Evolutionary conservation across 305 asterid genomes (phyloP), one percentile per base, ranked within the genome.

Genomic region (Fraxinus greggii): DNA sequence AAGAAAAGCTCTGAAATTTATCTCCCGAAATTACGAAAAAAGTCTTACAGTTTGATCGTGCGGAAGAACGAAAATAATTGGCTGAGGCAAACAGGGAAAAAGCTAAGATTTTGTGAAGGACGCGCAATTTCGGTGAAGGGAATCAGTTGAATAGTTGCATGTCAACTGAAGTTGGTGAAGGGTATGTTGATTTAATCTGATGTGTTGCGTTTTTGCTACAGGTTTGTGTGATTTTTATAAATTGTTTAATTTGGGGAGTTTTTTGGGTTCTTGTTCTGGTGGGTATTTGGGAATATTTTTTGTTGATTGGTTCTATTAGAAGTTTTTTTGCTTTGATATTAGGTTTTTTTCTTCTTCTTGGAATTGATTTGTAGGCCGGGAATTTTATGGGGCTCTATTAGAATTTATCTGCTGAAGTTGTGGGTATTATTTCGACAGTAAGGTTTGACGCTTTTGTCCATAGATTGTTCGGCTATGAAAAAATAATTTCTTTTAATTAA

Each of bases 161-260:
- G 48, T 26, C 80, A 35, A 13, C 77, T 19, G 81, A 78, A 81
- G 23, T 45, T 51, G 31, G 70, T 79, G 80, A 78, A 78, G 83
- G 89, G 93, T 88, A 79, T 8, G 88, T 40, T 79, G n/a, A 61
- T 76, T 35, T 76, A 51, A 69, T 40, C 33, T 4, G 3, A 13
- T 5, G 7, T 19, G 4, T 7, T 48, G 15, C 1, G 3, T 29
- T 69, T 48, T 77, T 4, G 28, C 63, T 15, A n/a, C 0, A 4
- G 6, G 3, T 19, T 33, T 1, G 0, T 21, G 19, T 26, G 63
- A 21, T 24, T 5, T 61, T 2, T 40, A 26, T 33, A 4, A 33
- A 3, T 33, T 78, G 21, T 12, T 59, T 8, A 10, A 0, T 32
- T 31, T 56, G 13, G n/a, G 17, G 40, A 8, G 40, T 12, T 3